A percentile compares a stretch with the other conserved stretches of the same genome.
Evolutionary conservation across 2,329 filamentous ascomycete species (phyloP).

Genomic region (Escovopsis sp.): DNA sequence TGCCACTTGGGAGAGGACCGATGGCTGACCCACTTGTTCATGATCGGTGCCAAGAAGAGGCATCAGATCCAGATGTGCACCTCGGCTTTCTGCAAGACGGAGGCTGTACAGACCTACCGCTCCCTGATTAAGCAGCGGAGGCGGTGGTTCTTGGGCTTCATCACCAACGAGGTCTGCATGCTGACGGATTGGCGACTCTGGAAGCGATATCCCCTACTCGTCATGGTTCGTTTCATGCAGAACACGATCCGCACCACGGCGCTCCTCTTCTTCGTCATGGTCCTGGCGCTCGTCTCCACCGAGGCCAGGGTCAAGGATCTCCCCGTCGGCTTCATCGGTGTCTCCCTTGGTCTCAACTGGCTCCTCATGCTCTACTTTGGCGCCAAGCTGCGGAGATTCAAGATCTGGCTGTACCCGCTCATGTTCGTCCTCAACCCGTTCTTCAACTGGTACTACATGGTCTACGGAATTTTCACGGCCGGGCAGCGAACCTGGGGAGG

Average conservation of each 20-base stretch:
- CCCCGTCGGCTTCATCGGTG: conserved; percentile 83
- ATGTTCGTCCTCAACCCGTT: conserved; percentile 96
- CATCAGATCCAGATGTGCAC: conserved; percentile 98
- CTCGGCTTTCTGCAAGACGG: conserved; percentile 94
- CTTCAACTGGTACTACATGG: conserved; percentile 98
- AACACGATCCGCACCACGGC: conserved; percentile 94
- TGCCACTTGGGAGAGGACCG: conserved; percentile 89
- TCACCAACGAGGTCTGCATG: conserved; percentile 98
- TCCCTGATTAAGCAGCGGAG: conserved; percentile 87
- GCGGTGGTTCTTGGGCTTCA: conserved; percentile 92
- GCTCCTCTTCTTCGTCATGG: conserved; percentile 85
- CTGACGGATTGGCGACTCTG: conserved; percentile 85
- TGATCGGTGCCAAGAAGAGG: conserved; percentile 86
- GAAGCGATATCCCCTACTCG: conserved; percentile 77
- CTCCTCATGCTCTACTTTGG: conserved; percentile 93
- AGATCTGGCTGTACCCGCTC: conserved; percentile 86
- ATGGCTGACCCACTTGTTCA: conserved; percentile 96
- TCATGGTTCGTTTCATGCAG: conserved; percentile 81
- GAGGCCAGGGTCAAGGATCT: conserved; percentile 64
- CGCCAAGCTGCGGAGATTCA: conserved; percentile 70
- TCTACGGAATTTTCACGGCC: conserved; percentile 89
- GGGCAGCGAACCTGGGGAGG: conserved; percentile 93
- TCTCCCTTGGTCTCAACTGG: conserved; percentile 89
- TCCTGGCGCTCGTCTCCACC: conserved; percentile 73
- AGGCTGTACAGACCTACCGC: conserved; percentile 77